Base-by-base conservation (phyloP, 495 filamentous ascomycete genomes). In the Penicillium angulare region DNA sequence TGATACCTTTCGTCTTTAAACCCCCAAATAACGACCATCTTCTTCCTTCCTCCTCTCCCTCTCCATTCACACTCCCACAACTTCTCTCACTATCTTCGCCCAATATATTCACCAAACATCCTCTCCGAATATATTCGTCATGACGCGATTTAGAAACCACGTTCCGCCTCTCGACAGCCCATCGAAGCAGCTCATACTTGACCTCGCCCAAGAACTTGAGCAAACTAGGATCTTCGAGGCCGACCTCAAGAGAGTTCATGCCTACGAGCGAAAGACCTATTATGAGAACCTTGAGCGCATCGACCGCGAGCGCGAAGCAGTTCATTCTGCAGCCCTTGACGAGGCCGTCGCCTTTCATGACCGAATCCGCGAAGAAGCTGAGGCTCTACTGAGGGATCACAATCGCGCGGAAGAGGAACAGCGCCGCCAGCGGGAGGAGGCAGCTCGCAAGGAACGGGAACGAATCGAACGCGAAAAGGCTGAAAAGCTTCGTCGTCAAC, bases 271-370 rank as follows among this genome's bases (percentile, higher is more conserved):
- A 9, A 67, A 77, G 23, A 52, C 59, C 1, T 77, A 72, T 34
- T 74, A 75, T 43, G 73, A 75, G 9, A 67, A 63, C 1, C 67
- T 79, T 21, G 78, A 82, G 40, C 68, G 60, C 5, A 63, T 71
- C 23, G 73, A 76, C 16, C 69, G 66, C 4, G 67, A 76, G 31
- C 60, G 55, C 1, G 75, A 74, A 55, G 70, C 65, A 3, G 54
- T 71, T 5, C 84, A 89, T 50, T 76, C 75, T 47, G 75, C 75
- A 39, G 80, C 86, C 1, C 77, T 92, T 13, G 81, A 82, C 33
- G 70, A 77, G 34, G 86, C 83, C 0, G 79, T 77, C 12, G 76
- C 69, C 17, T 76, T 80, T 50, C 86, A 90, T 57, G 79, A 86
- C 1, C 76, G 78, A 12, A 73, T 91, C 13, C 74, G 84, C 13